A percentile compares a stretch with the other conserved stretches of the same genome.
These are phyloP conservation scores for Gnomoniopsis smithogilvyi DNA, from an alignment of 2,329 filamentous ascomycete genomes.

Conservation along the genomic window DNA sequence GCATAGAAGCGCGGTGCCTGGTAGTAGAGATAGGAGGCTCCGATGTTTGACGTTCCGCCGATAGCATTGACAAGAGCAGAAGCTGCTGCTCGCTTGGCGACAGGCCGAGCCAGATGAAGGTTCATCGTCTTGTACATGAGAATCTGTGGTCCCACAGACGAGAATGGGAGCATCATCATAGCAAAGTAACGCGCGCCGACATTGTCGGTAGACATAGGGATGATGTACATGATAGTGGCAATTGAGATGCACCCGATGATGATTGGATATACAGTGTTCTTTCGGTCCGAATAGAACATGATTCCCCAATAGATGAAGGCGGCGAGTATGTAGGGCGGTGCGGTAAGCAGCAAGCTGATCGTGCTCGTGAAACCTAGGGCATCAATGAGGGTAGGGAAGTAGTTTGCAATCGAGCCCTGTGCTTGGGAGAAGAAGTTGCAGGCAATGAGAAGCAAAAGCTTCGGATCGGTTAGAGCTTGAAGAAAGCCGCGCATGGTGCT, in stretches of 20 bases:
- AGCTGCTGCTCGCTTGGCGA: conserved; percentile 39
- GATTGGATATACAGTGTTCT: conserved; percentile 32
- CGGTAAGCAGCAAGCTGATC: conserved; percentile 41
- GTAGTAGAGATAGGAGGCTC: conserved; percentile 34
- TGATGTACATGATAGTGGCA: conserved; percentile 34
- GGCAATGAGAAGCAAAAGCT: conserved; percentile 34
- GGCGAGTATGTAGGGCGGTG: conserved; percentile 42
- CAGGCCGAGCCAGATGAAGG: conserved; percentile 36
- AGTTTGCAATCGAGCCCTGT: conserved; percentile 31
- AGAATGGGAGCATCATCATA: conserved; percentile 38
- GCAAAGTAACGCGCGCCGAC: conserved; percentile 37
- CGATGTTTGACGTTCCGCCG: conserved; percentile 32
- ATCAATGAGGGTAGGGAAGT: conserved; percentile 29
- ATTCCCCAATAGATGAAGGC: conserved; percentile 31
- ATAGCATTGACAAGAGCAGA: conserved; percentile 38
- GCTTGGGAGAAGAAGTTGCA: conserved; percentile 37
- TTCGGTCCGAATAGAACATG: conserved; percentile 34
- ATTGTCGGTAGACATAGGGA: conserved; percentile 33
- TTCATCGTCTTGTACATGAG: conserved; percentile 40
- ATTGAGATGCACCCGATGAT: conserved; percentile 33
- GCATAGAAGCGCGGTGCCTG: conserved; percentile 36
- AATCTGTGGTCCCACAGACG: conserved; percentile 36
- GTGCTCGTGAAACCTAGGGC: conserved; percentile 33
- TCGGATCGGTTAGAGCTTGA: conserved; percentile 32
- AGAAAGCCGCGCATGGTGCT: conserved; percentile 24